A percentile compares a stretch with the other conserved stretches of the same genome.
Conservation (phyloP, 2,329 filamentous ascomycete species). For the Aspergillus tanneri region DNA sequence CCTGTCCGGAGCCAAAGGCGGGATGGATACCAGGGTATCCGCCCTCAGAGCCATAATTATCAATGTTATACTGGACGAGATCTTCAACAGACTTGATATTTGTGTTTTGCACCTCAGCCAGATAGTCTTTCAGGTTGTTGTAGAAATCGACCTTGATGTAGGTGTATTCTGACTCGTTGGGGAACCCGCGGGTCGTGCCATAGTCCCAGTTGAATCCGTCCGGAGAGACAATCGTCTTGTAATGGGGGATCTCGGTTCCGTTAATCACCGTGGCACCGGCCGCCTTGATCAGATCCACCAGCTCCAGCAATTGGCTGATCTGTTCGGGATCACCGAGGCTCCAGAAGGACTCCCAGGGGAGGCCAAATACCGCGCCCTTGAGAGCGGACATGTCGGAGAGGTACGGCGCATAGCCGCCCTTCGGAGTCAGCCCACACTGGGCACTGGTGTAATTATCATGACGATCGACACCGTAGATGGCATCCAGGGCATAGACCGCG, state of each 20-base stretch:
- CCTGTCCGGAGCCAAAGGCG: conserved; percentile 69
- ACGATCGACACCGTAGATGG: conserved; percentile 64
- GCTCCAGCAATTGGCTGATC: conserved; percentile 51
- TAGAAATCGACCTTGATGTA: conserved; percentile 65
- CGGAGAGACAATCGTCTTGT: conserved; percentile 62
- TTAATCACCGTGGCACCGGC: conserved; percentile 69
- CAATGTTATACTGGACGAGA: conserved; percentile 62
- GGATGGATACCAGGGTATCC: conserved; percentile 61
- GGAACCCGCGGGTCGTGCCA: conserved; percentile 59
- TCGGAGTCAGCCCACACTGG: conserved; percentile 56
- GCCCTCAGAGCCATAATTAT: conserved; percentile 66
- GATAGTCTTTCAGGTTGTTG: conserved; percentile 64
- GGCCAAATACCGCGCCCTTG: conserved; percentile 63
- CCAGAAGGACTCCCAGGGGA: conserved; percentile 74
- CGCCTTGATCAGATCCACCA: conserved; percentile 55
- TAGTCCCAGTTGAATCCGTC: conserved; percentile 75
- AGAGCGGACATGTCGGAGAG: conserved; percentile 56
- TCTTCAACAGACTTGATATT: conserved; percentile 61
- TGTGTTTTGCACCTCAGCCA: conserved; percentile 63
- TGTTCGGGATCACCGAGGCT: conserved; percentile 58
- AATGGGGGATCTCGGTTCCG: conserved; percentile 65
- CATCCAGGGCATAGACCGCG: conserved; percentile 64
- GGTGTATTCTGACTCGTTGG: conserved; percentile 74
- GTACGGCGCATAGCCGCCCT: conserved; percentile 57
- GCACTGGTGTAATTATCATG: conserved; percentile 66